A percentile compares a stretch with the other conserved stretches of the same genome.
Evolutionary conservation across 495 filamentous ascomycete species (phyloP).

Genomic region (Lepraria neglecta): DNA sequence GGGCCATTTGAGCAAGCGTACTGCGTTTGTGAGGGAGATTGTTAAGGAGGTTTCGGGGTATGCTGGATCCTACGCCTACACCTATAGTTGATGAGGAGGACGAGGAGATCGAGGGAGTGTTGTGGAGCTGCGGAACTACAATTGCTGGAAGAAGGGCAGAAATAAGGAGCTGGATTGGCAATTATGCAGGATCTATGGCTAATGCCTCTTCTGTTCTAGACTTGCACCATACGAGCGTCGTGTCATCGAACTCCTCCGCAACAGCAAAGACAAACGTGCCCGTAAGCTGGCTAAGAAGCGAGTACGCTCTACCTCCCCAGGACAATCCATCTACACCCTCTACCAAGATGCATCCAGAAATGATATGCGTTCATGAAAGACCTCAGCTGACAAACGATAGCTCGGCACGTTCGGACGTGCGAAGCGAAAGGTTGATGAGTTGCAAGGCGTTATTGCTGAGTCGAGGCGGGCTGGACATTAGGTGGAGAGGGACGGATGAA

Average conservation of each 20-base stretch:
- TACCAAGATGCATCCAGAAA: background rate
- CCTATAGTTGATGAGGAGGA: background rate
- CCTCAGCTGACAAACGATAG: slow-evolving; percentile 33
- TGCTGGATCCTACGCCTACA: slow-evolving; percentile 25
- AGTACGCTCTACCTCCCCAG: slow-evolving; percentile 46
- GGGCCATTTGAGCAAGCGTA: slow-evolving; percentile 86
- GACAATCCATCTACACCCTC: background rate
- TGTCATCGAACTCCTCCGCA: slow-evolving; percentile 96
- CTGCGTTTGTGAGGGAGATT: slow-evolving; percentile 87
- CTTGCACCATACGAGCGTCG: slow-evolving; percentile 96
- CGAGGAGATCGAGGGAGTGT: background rate
- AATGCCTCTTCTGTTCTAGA: slow-evolving; percentile 39
- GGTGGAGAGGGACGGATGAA: slow-evolving; percentile 28
- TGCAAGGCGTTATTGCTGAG: slow-evolving; percentile 95
- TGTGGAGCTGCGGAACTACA: background rate
- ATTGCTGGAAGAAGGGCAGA: background rate
- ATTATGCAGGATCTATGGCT: background rate
- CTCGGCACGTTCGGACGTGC: slow-evolving; percentile 96
- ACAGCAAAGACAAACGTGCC: slow-evolving; percentile 98
- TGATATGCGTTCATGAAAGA: background rate
- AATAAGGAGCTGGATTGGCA: background rate
- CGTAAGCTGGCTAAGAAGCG: slow-evolving; percentile 99
- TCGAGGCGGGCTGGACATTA: slow-evolving; percentile 78
- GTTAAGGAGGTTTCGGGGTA: slow-evolving; percentile 93
- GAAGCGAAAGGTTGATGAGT: slow-evolving; percentile 98